Evolutionary conservation across 306 rosid genomes (phyloP), one percentile per base, ranked within the genome.

Genomic region (Dalbergia cultrata): DNA sequence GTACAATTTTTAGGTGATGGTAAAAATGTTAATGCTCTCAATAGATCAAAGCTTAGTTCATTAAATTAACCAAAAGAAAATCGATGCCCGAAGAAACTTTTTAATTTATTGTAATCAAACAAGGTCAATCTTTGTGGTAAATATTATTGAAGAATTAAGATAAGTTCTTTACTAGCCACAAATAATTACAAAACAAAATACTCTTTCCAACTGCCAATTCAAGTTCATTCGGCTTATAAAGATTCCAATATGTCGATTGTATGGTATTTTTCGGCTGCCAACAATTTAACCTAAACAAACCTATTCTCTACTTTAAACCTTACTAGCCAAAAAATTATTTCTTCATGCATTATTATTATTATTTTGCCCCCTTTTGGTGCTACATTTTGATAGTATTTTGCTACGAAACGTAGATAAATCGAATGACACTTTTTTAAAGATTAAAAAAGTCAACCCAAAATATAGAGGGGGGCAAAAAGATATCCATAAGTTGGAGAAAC

Each of bases 391-490:
- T 37, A 37, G 41, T 1, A 37, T 37, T 5, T 5, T 37, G 41
- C 41, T 5, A 37, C 3, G 7, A 37, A 37, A 37, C 41, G 5
- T 37, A 7, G 41, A 37, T 4, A 60, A 63, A 53, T 63, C 47
- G 37, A 52, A 76, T 1, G 0, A 31, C 7, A 60, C 44, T 22
- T 59, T 41, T 75, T 75, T 7, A 37, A 37, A 37, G 41, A 37
- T 37, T 6, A 3, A 17, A n/a, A 75, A 75, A 52, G 56, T 77
- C 60, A 72, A 80, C 64, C 49, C 4, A 60, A 80, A 19, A 18
- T 33, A 64, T n/a, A 4, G 13, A 77, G 34, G 22, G 37, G 47
- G 52, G 56, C 14, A 14, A 17, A 79, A 68, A 13, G 31, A 70
- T 45, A 47, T 57, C 35, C 59, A 31, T 3, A 14, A 13, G 65